Conservation (phyloP, 2,329 filamentous ascomycete genomes). For the Arthrobotrys conoides region DNA sequence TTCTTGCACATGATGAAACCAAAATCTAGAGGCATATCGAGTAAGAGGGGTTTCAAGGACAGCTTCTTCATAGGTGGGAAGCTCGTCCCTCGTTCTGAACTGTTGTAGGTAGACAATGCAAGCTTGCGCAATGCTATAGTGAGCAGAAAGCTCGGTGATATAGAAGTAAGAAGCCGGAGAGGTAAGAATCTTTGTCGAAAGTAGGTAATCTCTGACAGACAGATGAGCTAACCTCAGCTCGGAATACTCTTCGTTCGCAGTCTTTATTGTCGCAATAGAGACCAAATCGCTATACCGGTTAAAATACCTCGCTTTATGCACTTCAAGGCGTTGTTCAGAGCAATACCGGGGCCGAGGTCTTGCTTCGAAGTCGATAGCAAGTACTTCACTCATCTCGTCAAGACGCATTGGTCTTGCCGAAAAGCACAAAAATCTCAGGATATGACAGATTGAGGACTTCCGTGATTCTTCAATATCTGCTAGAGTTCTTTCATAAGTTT, state of each 20-base stretch:
- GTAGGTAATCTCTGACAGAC: slow-evolving; percentile 30
- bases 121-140: slow-evolving; percentile 14
- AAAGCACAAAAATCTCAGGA: slow-evolving; percentile 27
- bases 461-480: slow-evolving; percentile 15
- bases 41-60: slow-evolving; percentile 8
- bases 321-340: too few species aligned
- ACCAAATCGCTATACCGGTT: too few species aligned
- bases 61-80: slow-evolving; percentile 23
- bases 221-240: slow-evolving; percentile 29
- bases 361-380: slow-evolving; percentile 31
- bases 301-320: too few species aligned
- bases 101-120: slow-evolving; percentile 32
- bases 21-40: slow-evolving; percentile 23
- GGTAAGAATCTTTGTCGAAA: slow-evolving; percentile 12
- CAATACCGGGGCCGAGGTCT: slow-evolving; percentile 12
- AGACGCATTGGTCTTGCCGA: slow-evolving; percentile 31
- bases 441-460: slow-evolving; percentile 3
- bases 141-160: slow-evolving; percentile 8
- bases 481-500: neutral
- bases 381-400: slow-evolving; percentile 31
- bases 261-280: slow-evolving; percentile 1
- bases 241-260: slow-evolving; percentile 2
- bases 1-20: slow-evolving; percentile 20
- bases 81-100: slow-evolving; percentile 10
- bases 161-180: slow-evolving; percentile 24